Evolutionary conservation across 1,284 basidiomycete species (phyloP).

Genomic region (Rhodotorula mucilaginosa): DNA sequence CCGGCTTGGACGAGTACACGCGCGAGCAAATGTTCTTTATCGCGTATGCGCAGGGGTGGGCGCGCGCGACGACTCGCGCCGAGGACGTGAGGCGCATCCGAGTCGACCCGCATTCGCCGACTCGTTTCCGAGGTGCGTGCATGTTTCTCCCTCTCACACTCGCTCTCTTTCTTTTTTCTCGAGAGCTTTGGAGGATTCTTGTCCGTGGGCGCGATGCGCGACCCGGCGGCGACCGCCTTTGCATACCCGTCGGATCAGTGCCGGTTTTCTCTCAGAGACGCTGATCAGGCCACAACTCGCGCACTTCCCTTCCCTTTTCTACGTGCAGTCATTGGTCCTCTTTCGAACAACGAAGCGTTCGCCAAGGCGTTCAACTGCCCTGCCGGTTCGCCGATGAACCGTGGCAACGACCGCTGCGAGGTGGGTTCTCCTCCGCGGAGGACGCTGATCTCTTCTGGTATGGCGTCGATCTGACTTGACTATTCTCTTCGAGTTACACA

Average conservation of each 20-base stretch:
- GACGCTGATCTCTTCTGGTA: neutral
- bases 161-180: neutral
- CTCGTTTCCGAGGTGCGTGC: constrained; percentile 3
- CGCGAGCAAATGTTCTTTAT: constrained; percentile 51
- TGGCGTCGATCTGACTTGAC: neutral
- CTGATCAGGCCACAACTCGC: too few species aligned
- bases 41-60: constrained; percentile 57
- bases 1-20: constrained; percentile 46
- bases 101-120: constrained; percentile 75
- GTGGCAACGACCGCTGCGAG: constrained; percentile 38
- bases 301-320: neutral
- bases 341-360: constrained; percentile 43
- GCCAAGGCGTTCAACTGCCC: constrained; percentile 42
- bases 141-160: neutral
- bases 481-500: neutral
- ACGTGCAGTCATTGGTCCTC: constrained; percentile 40
- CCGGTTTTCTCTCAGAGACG: too few species aligned
- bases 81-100: constrained; percentile 66
- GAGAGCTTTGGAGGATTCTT: neutral
- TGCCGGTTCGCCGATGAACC: constrained; percentile 37
- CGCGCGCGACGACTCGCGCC: constrained; percentile 67
- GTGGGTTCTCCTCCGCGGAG: constrained; percentile 19
- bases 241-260: too few species aligned
- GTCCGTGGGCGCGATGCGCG: neutral
- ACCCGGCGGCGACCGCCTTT: too few species aligned